Evolutionary conservation across 768 basidiomycete species (phyloP).

Genomic region (Tricholoma matsutake): DNA sequence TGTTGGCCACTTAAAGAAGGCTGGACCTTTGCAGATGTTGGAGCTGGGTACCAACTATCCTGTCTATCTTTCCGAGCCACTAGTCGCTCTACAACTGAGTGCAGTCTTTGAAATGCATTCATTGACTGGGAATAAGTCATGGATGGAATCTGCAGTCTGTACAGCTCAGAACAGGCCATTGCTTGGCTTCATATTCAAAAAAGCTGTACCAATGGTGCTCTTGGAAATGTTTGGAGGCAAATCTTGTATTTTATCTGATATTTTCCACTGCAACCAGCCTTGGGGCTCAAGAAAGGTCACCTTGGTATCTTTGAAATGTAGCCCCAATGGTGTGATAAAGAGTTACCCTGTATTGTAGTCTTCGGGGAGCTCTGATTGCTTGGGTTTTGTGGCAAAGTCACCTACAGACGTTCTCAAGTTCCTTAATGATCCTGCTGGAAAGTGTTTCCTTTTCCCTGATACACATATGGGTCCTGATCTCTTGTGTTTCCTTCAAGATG

Average conservation of each 20-base stretch:
- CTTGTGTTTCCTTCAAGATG: conserved; percentile 14
- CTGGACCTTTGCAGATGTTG: background rate
- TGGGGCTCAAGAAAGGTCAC: conserved; percentile 7
- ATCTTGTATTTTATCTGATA: conserved; percentile 4
- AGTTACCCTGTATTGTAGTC: conserved; percentile 10
- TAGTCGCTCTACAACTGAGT: conserved; percentile 14
- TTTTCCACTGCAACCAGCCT: conserved; percentile 7
- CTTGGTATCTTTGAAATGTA: conserved; percentile 8
- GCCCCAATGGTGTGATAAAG: conserved; percentile 7
- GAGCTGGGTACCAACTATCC: conserved; percentile 3
- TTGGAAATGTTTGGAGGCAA: conserved; percentile 12
- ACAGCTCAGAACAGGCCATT: background rate
- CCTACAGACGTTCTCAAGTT: conserved; percentile 8
- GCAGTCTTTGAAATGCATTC: conserved; percentile 1
- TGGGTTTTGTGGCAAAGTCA: conserved; percentile 4
- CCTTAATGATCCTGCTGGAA: conserved; percentile 7
- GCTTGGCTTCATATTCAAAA: background rate
- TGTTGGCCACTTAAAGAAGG: conserved; percentile 10
- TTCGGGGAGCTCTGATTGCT: conserved; percentile 4
- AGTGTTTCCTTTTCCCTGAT: conserved; percentile 10
- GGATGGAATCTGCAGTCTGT: conserved; percentile 2
- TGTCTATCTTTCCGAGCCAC: conserved; percentile 16
- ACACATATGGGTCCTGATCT: conserved; percentile 14
- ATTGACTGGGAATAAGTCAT: conserved; percentile 4
- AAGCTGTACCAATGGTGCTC: background rate